Conservation (phyloP, 2,329 filamentous ascomycete species). For the Pyrenophora graminea region DNA sequence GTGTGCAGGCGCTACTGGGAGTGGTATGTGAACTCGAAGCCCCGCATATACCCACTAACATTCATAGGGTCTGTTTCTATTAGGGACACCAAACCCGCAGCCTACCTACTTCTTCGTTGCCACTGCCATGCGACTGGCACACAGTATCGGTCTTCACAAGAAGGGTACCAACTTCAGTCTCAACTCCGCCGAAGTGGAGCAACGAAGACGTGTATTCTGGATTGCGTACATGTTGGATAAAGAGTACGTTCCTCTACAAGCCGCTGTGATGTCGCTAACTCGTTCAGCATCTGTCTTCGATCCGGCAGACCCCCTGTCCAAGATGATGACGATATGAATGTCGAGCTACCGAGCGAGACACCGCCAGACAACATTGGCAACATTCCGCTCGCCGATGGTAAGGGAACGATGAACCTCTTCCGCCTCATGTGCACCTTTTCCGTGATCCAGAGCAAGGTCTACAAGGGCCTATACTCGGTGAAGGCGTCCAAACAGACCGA, state of each 20-base stretch:
- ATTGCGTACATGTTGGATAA: conserved; percentile 76
- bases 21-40: conserved; percentile 61
- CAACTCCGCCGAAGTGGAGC: conserved; percentile 91
- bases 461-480: conserved; percentile 89
- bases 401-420: conserved; percentile 93
- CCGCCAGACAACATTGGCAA: conserved; percentile 93
- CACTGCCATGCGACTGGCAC: conserved; percentile 84
- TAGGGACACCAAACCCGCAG: conserved; percentile 95
- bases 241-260: conserved; percentile 54
- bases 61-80: conserved; percentile 76
- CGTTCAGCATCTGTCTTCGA: conserved; percentile 64
- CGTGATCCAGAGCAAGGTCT: conserved; percentile 90
- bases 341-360: conserved; percentile 88
- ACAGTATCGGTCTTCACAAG: conserved; percentile 95
- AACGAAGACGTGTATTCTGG: conserved; percentile 79
- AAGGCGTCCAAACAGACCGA: conserved; percentile 90
- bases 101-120: conserved; percentile 90
- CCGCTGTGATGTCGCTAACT: conserved; percentile 21
- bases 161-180: conserved; percentile 89
- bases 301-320: conserved; percentile 74
- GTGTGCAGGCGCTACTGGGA: conserved; percentile 89
- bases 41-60: conserved; percentile 18
- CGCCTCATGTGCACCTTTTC: conserved; percentile 89
- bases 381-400: conserved; percentile 85
- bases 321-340: conserved; percentile 88